Conservation (phyloP, 768 basidiomycete genomes). For the Trametopsis cervina region DNA sequence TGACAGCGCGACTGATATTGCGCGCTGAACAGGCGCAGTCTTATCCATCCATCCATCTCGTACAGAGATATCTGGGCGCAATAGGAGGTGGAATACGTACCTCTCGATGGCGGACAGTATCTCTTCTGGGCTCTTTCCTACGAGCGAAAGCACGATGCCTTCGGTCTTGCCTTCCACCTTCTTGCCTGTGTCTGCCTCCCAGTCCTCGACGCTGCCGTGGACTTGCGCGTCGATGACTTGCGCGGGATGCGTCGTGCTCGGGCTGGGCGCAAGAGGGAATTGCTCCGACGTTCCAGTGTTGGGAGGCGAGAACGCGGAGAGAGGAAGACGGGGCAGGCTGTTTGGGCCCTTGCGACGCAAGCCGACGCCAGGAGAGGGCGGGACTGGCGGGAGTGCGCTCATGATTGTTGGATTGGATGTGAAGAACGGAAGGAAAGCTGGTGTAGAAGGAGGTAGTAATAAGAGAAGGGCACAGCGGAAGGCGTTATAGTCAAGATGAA, state of each 20-base stretch:
- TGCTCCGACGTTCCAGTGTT: constrained; percentile 58
- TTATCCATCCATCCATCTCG: neutral
- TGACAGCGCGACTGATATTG: neutral
- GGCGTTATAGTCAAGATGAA: neutral
- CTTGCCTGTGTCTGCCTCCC: constrained; percentile 46
- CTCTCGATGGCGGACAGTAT: constrained; percentile 36
- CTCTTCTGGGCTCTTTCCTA: constrained; percentile 28
- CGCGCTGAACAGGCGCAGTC: neutral
- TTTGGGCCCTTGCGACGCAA: constrained; percentile 57
- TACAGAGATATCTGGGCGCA: no score
- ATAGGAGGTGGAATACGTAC: constrained; percentile 32
- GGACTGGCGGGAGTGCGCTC: constrained; percentile 7
- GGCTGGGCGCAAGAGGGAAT: constrained; percentile 65
- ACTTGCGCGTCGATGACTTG: constrained; percentile 66
- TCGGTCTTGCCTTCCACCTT: constrained; percentile 36
- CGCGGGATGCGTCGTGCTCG: constrained; percentile 57
- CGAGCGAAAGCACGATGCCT: constrained; percentile 53
- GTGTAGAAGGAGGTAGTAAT: no score
- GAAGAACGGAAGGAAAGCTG: neutral
- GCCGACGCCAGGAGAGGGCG: constrained; percentile 34
- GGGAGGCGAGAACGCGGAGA: constrained; percentile 71
- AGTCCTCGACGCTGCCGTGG: constrained; percentile 37
- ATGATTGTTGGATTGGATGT: neutral
- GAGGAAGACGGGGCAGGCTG: constrained; percentile 62
- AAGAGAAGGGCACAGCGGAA: neutral